Base-by-base conservation (phyloP, 192 early-diverging fungal genomes). In the Funneliformis geosporum region DNA sequence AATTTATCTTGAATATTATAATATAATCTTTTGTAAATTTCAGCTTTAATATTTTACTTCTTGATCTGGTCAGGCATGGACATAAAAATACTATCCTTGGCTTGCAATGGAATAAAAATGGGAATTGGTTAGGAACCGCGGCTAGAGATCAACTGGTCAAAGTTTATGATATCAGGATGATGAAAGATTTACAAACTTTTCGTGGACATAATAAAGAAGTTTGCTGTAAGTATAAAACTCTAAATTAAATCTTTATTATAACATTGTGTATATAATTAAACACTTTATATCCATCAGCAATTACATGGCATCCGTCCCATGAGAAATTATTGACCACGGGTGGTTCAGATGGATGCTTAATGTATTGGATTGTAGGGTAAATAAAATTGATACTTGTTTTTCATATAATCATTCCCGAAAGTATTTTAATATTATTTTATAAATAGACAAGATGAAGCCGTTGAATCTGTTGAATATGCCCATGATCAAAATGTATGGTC, bases 271-370 rank as follows among this genome's bases (percentile, higher is more conserved):
- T 50, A 27, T 6, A 44, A 75, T 61, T 74, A 12, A 14, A 42
- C 9, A 68, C 5, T 61, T 8, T 39, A 61, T 21, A 10, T 62
- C 21, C 79, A 27, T 38, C 81, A 87, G 91, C 96, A 12, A 87
- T 98, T 39, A 88, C 93, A 59, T 99, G 98, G 98, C 98, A 99
- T 82, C 98, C 98, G 4, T 85, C 92, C 25, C 96, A 98, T 77
- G 97, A 98, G 80, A 89, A 91, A 8, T 81, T 97, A 62, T 90
- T 99, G 78, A 95, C 92, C 0, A 93, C 95, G 6, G 98, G 98
- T 76, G 96, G 96, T 1, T 95, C 93, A 2, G 96, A 98, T 62
- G 94, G 96, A 1, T 87, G 90, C 9, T 90, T 96, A 23, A 88
- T 90, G 84, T 94, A 91, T 74, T 99, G 98, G 98, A 83, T 91